phyloP scores from a whole-genome alignment of 2,329 filamentous ascomycete genomes.

The Talaromyces sp. region DNA sequence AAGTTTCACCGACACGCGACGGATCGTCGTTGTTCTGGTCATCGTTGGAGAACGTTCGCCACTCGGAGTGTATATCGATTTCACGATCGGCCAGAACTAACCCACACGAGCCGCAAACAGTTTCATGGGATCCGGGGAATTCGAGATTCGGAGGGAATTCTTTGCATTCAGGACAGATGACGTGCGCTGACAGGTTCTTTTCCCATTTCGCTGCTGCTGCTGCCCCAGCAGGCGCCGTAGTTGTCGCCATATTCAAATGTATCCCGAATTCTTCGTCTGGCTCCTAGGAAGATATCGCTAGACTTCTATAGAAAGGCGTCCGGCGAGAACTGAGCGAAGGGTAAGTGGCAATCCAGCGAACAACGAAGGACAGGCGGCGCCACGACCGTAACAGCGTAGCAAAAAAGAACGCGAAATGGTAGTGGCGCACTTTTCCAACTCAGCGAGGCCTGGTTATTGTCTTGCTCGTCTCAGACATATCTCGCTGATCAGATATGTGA shows the following conservation, averaged over 20 bases:
- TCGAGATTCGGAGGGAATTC: constrained; percentile 88
- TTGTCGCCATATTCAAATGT: constrained; percentile 21
- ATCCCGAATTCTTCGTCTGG: neutral
- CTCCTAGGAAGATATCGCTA: neutral
- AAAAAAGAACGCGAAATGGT: constrained; percentile 15
- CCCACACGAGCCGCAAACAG: constrained; percentile 88
- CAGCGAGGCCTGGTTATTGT: constrained; percentile 17
- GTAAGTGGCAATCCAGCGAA: constrained; percentile 10
- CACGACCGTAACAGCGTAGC: constrained; percentile 14
- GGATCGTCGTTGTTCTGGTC: constrained; percentile 96
- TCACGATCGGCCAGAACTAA: constrained; percentile 85
- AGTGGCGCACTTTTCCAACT: constrained; percentile 19
- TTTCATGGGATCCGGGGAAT: constrained; percentile 89
- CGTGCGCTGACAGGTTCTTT: constrained; percentile 79
- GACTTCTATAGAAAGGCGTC: neutral
- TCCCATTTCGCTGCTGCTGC: constrained; percentile 55
- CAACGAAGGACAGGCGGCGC: constrained; percentile 17
- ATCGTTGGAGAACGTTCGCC: constrained; percentile 98
- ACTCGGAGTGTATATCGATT: constrained; percentile 94
- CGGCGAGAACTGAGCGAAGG: neutral
- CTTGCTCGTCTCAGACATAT: constrained; percentile 17
- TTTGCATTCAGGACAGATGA: constrained; percentile 88
- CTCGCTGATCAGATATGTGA: constrained; percentile 12
- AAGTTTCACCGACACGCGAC: constrained; percentile 92
- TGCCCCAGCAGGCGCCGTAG: constrained; percentile 40